Base-by-base conservation (phyloP, 371 early-diverging fungal species). In the Zancudomyces culisetae region DNA sequence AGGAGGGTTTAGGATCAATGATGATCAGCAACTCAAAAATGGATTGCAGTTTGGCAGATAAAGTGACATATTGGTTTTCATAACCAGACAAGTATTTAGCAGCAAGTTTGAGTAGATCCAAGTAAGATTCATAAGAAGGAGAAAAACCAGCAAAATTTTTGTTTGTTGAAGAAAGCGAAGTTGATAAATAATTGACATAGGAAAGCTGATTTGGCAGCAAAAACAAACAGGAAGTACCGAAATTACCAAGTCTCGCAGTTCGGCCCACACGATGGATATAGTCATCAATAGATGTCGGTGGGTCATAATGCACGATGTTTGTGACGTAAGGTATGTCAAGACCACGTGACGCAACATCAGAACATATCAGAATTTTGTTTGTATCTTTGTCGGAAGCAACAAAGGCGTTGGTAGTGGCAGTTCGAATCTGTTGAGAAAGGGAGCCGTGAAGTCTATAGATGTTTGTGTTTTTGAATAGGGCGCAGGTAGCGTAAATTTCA, bases 281-380 rank as follows among this genome's bases (percentile, higher is more conserved):
- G 51, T 90, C 91, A 48, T 81, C 77, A 19, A 86, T 62, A 64
- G 87, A 90, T 20, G 82, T 71, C 4, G 99, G 99, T n/a, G 91
- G 80, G 67, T 99, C 99, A 57, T 85, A 97, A 65, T 99, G 98
- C 39, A 98, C 72, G 56, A 99, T 89, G 43, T 76, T 73, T 26
- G 84, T 77, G 23, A 98, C 87, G 58, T 90, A 77, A 21, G 95
- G 87, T 55, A 98, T 68, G 77, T 99, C 98, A 39, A 99, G 70
- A 49, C 99, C 99, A 66, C 99, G 83, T 6, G 98, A 93, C 10
- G 94, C 95, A 8, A 99, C 91, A 69, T 98, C 98, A 0, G 99
- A 98, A 61, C 90, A 89, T 55, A 98, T 72, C 26, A 98, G 65
- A 29, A 97, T 73, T 43, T 43, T 43, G 19, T 75, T 77, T n/a